Evolutionary conservation across 2,329 filamentous ascomycete genomes (phyloP).

Genomic region (Kalaharituber pfeilii): DNA sequence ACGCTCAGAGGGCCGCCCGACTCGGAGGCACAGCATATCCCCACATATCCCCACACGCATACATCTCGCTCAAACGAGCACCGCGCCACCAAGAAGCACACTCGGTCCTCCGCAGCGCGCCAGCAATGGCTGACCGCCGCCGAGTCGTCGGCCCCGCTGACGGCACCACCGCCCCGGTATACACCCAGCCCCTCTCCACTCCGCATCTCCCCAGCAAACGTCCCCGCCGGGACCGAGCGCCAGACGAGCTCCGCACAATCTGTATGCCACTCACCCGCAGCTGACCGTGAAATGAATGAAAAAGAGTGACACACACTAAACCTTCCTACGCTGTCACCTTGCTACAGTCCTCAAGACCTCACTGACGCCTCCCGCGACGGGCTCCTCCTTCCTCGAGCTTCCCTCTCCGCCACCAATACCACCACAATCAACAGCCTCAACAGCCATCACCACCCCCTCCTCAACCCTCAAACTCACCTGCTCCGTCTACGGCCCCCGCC

Average conservation of each 20-base stretch:
- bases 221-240: slow-evolving; percentile 32
- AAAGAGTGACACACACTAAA: slow-evolving; percentile 8
- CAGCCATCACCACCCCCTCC: too few species aligned
- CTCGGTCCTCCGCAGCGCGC: slow-evolving; percentile 14
- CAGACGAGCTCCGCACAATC: slow-evolving; percentile 64
- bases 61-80: too few species aligned
- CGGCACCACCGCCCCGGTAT: slow-evolving; percentile 58
- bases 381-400: slow-evolving; percentile 70
- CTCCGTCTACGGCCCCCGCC: slow-evolving; percentile 81
- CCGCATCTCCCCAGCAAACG: slow-evolving; percentile 35
- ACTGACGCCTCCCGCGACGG: slow-evolving; percentile 79
- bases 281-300: slow-evolving; percentile 15
- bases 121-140: slow-evolving; percentile 60
- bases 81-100: neutral
- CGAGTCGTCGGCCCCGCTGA: slow-evolving; percentile 77
- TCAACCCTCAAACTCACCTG: slow-evolving; percentile 73
- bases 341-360: slow-evolving; percentile 71
- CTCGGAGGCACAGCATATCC: too few species aligned
- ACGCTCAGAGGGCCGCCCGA: too few species aligned
- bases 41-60: neutral
- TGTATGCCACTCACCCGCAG: slow-evolving; percentile 36
- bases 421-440: slow-evolving; percentile 21
- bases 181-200: slow-evolving; percentile 34
- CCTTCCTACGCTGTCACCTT: slow-evolving; percentile 1
- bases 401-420: slow-evolving; percentile 35